Percentiles rank a stretch among this genome's conserved stretches.
Conservation (phyloP, 192 early-diverging fungal species). For the Irineochytrium annulatum region DNA sequence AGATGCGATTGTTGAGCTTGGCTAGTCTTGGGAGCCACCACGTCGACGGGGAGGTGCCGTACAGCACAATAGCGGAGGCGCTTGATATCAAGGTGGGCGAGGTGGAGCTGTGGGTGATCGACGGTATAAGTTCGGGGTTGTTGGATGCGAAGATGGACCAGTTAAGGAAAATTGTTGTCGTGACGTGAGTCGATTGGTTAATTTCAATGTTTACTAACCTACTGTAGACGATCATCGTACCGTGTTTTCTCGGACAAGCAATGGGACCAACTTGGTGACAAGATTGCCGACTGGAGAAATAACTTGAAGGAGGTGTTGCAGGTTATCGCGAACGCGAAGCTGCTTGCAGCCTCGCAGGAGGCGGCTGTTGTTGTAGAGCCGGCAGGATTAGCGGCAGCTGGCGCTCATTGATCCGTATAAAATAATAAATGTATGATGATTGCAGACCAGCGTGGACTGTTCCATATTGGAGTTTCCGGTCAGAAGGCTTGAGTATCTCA, state of each 20-base stretch:
- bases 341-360: conserved; percentile 4
- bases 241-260: conserved; percentile 76
- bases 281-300: conserved; percentile 73
- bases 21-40: conserved; percentile 70
- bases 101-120: conserved; percentile 95
- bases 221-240: conserved; percentile 69
- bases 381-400: too few species aligned
- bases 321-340: conserved; percentile 60
- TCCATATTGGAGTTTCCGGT: too few species aligned
- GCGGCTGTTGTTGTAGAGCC: neutral
- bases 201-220: conserved; percentile 9
- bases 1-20: conserved; percentile 84
- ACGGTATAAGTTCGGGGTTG: conserved; percentile 84
- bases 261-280: conserved; percentile 70
- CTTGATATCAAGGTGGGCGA: conserved; percentile 73
- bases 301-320: conserved; percentile 73
- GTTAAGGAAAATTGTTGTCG: conserved; percentile 70
- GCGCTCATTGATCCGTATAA: too few species aligned
- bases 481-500: too few species aligned
- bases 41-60: conserved; percentile 63
- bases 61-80: conserved; percentile 66
- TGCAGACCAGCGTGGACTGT: too few species aligned
- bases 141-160: conserved; percentile 96
- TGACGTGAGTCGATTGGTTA: conserved; percentile 37
- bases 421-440: too few species aligned